Evolutionary conservation across 176 grass and related monocot genomes (phyloP).

Genomic region (Coix lacrymajobi): DNA sequence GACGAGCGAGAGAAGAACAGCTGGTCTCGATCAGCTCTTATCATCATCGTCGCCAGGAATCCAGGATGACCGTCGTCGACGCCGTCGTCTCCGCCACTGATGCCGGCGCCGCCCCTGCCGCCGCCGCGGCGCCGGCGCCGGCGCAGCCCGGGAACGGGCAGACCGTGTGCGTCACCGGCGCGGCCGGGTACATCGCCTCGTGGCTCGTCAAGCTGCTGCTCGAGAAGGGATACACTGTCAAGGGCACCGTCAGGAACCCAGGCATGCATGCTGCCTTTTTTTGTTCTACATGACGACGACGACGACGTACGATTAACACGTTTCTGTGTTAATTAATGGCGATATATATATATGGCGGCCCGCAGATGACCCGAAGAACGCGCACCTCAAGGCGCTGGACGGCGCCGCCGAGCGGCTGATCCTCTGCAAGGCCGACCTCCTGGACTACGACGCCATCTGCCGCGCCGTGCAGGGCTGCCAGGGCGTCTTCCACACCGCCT

Average conservation of each 20-base stretch:
- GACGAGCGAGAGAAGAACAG: neutral
- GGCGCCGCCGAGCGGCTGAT: conserved; percentile 74
- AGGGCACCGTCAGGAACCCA: conserved; percentile 90
- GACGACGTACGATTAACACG: no score
- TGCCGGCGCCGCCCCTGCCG: neutral
- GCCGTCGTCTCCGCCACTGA: neutral
- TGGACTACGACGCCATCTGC: conserved; percentile 76
- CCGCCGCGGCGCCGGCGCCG: neutral
- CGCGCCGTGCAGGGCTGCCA: conserved; percentile 74
- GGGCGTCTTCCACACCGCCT: conserved; percentile 94
- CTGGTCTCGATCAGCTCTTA: neutral
- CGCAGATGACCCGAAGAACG: conserved; percentile 84
- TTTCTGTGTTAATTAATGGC: neutral
- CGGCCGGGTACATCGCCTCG: conserved; percentile 81
- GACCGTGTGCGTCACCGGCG: conserved; percentile 87
- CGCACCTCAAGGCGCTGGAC: conserved; percentile 67
- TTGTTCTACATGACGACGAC: no score
- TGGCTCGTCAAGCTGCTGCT: conserved; percentile 88
- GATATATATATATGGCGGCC: no score
- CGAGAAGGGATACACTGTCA: conserved; percentile 82
- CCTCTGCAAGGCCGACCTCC: conserved; percentile 91
- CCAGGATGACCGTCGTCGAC: conserved; percentile 32
- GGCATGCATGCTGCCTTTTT: conserved; percentile 36
- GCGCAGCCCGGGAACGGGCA: conserved; percentile 22
- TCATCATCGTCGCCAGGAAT: neutral